Percentiles rank a stretch among this genome's conserved stretches.
phyloP scores from a whole-genome alignment of 106 monocot species.

The Dendrobium catenatum region DNA sequence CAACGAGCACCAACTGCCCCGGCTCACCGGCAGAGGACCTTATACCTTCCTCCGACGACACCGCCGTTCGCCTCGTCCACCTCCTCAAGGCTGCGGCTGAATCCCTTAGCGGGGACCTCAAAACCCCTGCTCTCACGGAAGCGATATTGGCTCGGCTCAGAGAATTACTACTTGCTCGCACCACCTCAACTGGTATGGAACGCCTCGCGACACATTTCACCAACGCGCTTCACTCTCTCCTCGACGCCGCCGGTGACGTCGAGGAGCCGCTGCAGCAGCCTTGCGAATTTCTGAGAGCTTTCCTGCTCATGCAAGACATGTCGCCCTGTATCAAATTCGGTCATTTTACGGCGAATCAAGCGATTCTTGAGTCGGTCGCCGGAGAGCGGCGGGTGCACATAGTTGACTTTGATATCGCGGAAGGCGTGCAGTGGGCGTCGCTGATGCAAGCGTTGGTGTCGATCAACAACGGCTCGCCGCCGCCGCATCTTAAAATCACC shows the following conservation, averaged over 20 bases:
- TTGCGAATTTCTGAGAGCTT: slow-evolving; percentile 23
- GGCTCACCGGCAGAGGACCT: background rate
- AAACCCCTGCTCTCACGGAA: slow-evolving; percentile 24
- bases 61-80: slow-evolving; percentile 24
- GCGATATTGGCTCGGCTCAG: slow-evolving; percentile 70
- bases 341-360: slow-evolving; percentile 65
- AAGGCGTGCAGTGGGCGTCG: slow-evolving; percentile 57
- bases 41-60: background rate
- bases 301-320: slow-evolving; percentile 53
- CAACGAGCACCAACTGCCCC: background rate
- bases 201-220: slow-evolving; percentile 49
- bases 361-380: slow-evolving; percentile 42
- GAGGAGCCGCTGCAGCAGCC: background rate
- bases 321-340: slow-evolving; percentile 62
- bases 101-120: slow-evolving; percentile 7
- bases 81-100: slow-evolving; percentile 39
- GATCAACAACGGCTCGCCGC: background rate
- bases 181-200: slow-evolving; percentile 20
- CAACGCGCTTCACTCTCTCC: slow-evolving; percentile 30
- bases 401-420: slow-evolving; percentile 44
- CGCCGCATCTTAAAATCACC: slow-evolving; percentile 28
- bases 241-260: slow-evolving; percentile 8
- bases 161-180: slow-evolving; percentile 14
- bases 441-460: slow-evolving; percentile 40
- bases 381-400: slow-evolving; percentile 38